Percentiles rank a stretch among this genome's conserved stretches.
Conservation (phyloP, 2,329 filamentous ascomycete genomes). For the Sclerotinia minor region DNA sequence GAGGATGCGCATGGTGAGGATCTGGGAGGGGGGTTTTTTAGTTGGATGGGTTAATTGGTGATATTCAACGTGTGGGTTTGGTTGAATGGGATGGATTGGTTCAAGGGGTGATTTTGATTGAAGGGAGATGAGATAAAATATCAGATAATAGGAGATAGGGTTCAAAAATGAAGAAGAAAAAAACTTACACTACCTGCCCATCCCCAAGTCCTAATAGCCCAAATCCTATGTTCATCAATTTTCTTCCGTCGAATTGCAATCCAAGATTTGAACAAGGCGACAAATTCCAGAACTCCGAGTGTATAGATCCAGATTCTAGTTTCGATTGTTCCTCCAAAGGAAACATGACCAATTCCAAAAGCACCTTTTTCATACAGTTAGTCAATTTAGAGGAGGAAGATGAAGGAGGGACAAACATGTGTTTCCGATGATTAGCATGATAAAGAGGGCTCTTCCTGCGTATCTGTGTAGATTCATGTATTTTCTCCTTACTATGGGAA, state of each 20-base stretch:
- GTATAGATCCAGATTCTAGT: constrained; percentile 17
- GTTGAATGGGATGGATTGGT: no score
- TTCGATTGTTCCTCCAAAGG: constrained; percentile 17
- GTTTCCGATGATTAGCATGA: constrained; percentile 5
- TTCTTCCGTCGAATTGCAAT: constrained; percentile 4
- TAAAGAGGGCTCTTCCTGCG: background rate
- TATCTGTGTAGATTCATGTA: constrained; percentile 3
- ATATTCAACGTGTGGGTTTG: no score
- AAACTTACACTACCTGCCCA: constrained; percentile 11
- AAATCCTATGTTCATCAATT: background rate
- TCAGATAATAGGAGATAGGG: background rate
- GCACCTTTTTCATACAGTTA: constrained; percentile 2
- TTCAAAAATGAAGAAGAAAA: background rate
- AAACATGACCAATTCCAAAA: constrained; percentile 10
- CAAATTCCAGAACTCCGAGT: background rate
- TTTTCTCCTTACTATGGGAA: constrained; percentile 9
- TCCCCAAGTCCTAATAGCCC: constrained; percentile 24
- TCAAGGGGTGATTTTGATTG: background rate
- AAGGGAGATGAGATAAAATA: no score
- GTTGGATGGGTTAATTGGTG: background rate
- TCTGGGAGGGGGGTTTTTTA: background rate
- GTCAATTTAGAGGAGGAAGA: background rate
- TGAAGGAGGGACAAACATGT: background rate
- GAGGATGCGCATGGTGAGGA: constrained; percentile 14
- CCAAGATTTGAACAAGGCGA: constrained; percentile 8